A percentile compares a stretch with the other conserved stretches of the same genome.
phyloP scores from a whole-genome alignment of 1,284 basidiomycete species.

The Uromyces viciae-fabae region DNA sequence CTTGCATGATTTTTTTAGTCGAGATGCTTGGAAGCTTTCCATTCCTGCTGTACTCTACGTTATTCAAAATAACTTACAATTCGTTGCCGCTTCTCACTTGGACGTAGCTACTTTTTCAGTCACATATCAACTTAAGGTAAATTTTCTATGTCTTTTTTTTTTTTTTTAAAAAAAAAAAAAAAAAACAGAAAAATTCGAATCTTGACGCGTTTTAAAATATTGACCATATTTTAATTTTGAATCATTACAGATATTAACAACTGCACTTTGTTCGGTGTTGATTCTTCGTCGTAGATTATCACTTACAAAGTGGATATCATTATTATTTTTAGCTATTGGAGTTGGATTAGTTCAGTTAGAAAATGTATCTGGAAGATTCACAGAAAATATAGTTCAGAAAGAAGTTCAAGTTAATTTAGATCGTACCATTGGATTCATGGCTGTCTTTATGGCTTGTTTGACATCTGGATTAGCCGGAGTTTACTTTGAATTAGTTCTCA shows the following conservation, averaged over 20 bases:
- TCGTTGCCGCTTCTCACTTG: constrained; percentile 85
- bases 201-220: no score
- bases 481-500: constrained; percentile 87
- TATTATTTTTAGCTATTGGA: constrained; percentile 79
- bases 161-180: background rate
- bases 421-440: constrained; percentile 73
- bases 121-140: constrained; percentile 48
- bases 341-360: constrained; percentile 92
- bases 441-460: constrained; percentile 85
- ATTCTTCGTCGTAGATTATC: constrained; percentile 74
- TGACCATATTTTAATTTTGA: background rate
- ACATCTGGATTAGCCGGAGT: constrained; percentile 95
- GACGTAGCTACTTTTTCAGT: constrained; percentile 89
- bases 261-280: constrained; percentile 85
- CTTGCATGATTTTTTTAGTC: constrained; percentile 67
- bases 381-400: background rate
- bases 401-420: constrained; percentile 46
- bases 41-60: constrained; percentile 95
- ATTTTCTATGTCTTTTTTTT: background rate
- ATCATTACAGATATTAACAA: constrained; percentile 74
- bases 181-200: background rate
- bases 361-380: constrained; percentile 48
- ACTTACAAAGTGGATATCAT: constrained; percentile 73
- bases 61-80: constrained; percentile 93
- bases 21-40: constrained; percentile 92